Evolutionary conservation across 768 basidiomycete genomes (phyloP), one percentile per base, ranked within the genome.

Genomic region (Podaxis sp.): DNA sequence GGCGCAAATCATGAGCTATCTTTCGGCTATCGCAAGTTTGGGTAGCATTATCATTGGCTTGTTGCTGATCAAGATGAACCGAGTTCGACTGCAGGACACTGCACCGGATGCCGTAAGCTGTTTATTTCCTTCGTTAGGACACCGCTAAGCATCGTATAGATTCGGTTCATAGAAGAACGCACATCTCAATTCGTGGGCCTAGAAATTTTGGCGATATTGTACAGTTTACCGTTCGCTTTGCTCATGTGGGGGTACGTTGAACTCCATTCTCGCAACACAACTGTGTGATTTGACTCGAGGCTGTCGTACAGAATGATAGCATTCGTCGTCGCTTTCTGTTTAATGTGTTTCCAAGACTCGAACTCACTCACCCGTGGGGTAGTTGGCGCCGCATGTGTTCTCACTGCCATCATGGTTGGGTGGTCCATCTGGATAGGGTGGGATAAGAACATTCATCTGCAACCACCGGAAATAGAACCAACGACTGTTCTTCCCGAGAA

Each of bases 181-280:
- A 19, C 49, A 4, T 62, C 63, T 38, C 53, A 55, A 33, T 57
- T 50, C 4, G 24, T 64, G 9, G 82, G 85, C 1, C 70, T 84
- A 1, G 83, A 86, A 66, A 79, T 70, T 1, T 75, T 86, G 3
- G 82, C 83, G 17, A 73, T 86, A 17, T 65, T 84, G 58, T 85
- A 84, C 62, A 81, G 82, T 62, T 66, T 87, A 8, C 85, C 85
- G 0, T 82, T 84, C 59, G 81, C 83, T 1, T 71, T 86, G 22
- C 73, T 87, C 47, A 79, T 87, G 75, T 87, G 85, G 85, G 80
- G 78, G 85, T 85, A 66, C 72, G 84, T 78, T 4, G 8, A 36
- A 9, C 49, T 13, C 27, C 24, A 27, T 36, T 17, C 6, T 38
- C 43, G 29, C n/a, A 19, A 1, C 29, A 9, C 24, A 41, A 41